These are phyloP conservation scores for Cucumis cinereus DNA, from an alignment of 306 rosid genomes.

Conservation along the genomic window DNA sequence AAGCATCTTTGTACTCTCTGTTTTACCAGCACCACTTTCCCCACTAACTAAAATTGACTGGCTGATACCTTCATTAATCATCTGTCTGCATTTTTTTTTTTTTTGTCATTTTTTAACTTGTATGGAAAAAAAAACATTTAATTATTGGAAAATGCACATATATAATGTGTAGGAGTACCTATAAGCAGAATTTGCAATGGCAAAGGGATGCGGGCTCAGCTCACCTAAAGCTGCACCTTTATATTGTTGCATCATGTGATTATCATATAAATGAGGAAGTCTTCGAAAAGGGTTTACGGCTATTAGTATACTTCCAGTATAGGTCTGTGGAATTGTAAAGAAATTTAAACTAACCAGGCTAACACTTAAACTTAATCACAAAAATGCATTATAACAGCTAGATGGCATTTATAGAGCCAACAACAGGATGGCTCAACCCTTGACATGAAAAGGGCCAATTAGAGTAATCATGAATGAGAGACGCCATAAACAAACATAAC, in stretches of 20 bases:
- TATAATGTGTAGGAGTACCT: slow-evolving; percentile 34
- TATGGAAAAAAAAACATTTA: neutral
- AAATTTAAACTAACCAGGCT: neutral
- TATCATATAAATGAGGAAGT: slow-evolving; percentile 67
- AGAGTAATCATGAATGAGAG: neutral
- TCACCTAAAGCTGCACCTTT: slow-evolving; percentile 70
- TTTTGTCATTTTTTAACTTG: neutral
- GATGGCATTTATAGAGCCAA: neutral
- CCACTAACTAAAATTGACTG: slow-evolving; percentile 96
- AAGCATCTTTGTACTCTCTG: slow-evolving; percentile 95
- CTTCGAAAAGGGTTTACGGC: slow-evolving; percentile 92
- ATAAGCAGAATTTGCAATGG: slow-evolving; percentile 92
- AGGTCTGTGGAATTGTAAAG: slow-evolving; percentile 44
- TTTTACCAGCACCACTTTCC: slow-evolving; percentile 99
- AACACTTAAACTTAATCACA: neutral
- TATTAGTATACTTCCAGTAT: slow-evolving; percentile 88
- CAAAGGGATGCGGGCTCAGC: slow-evolving; percentile 95
- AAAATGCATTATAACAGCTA: neutral
- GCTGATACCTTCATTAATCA: slow-evolving; percentile 70
- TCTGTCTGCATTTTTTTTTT: slow-evolving; percentile 37
- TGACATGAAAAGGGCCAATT: neutral
- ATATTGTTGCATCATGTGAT: slow-evolving; percentile 60
- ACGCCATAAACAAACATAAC: neutral
- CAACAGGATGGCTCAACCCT: neutral
- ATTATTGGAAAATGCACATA: slow-evolving; percentile 1